phyloP scores from a whole-genome alignment of 2,329 filamentous ascomycete species.

The Hypoxylon sp. region DNA sequence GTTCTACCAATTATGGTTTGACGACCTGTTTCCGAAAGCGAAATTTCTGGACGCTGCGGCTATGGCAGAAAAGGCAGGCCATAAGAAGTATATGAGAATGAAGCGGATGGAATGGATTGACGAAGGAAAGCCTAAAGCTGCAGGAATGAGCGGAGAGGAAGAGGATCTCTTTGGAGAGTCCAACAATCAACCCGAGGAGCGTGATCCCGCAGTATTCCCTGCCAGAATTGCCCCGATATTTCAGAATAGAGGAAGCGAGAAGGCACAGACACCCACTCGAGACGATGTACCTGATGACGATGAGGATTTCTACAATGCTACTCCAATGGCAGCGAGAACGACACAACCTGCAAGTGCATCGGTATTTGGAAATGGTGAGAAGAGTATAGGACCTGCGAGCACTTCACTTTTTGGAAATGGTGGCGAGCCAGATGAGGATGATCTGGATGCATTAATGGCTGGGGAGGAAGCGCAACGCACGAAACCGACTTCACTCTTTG shows the following conservation, averaged over 20 bases:
- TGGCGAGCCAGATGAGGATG: constrained; percentile 57
- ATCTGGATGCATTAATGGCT: constrained; percentile 68
- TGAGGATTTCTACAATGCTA: constrained; percentile 70
- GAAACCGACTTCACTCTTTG: constrained; percentile 41
- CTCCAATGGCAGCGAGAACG: constrained; percentile 57
- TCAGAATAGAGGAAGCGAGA: constrained; percentile 51
- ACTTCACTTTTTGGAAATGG: constrained; percentile 47
- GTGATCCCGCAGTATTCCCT: constrained; percentile 52
- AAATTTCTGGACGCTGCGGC: constrained; percentile 90
- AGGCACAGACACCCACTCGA: constrained; percentile 54
- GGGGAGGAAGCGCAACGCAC: constrained; percentile 59
- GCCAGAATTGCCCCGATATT: constrained; percentile 59
- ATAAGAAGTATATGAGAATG: constrained; percentile 82
- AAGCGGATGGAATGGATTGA: constrained; percentile 88
- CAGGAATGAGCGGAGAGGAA: constrained; percentile 52
- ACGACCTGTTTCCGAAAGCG: constrained; percentile 94
- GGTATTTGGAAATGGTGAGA: constrained; percentile 37
- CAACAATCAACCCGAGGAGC: constrained; percentile 48
- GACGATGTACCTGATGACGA: constrained; percentile 60
- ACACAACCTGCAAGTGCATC: constrained; percentile 44
- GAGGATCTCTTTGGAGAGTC: constrained; percentile 51
- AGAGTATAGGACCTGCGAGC: background rate
- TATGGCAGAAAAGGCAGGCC: constrained; percentile 94
- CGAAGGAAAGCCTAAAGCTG: constrained; percentile 72
- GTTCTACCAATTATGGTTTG: constrained; percentile 96